A percentile compares a stretch with the other conserved stretches of the same genome.
Evolutionary conservation across 1,284 basidiomycete species (phyloP).

Genomic region (Boletus mariae): DNA sequence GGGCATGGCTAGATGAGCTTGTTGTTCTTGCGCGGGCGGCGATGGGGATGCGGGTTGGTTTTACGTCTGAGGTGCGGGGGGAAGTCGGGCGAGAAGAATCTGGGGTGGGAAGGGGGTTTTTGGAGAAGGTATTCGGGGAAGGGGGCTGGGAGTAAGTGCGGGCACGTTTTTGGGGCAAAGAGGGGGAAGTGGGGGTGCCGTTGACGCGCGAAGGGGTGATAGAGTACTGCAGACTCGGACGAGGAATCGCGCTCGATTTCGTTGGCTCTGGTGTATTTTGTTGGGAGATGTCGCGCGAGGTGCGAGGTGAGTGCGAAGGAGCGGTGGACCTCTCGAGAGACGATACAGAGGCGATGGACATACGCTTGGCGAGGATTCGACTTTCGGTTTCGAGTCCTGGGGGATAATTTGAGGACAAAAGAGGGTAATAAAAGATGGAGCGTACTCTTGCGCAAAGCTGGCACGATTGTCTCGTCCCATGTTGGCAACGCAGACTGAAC

Average conservation of each 20-base stretch:
- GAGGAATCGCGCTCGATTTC: constrained; percentile 45
- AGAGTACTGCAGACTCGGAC: constrained; percentile 42
- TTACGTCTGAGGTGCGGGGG: constrained; percentile 36
- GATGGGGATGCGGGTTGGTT: constrained; percentile 49
- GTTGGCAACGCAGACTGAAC: constrained; percentile 26
- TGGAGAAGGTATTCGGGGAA: constrained; percentile 21
- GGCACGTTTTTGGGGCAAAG: constrained; percentile 33
- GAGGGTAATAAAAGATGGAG: no score
- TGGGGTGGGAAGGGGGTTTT: constrained; percentile 33
- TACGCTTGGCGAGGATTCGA: constrained; percentile 62
- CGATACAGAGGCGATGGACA: constrained; percentile 66
- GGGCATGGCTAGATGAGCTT: constrained; percentile 41
- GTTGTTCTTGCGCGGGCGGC: constrained; percentile 41
- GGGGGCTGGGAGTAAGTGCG: constrained; percentile 59
- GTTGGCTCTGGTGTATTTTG: constrained; percentile 21
- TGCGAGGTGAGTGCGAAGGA: constrained; percentile 17
- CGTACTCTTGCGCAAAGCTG: constrained; percentile 29
- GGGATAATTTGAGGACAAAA: constrained; percentile 6
- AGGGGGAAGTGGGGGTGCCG: constrained; percentile 11
- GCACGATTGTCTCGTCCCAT: constrained; percentile 35
- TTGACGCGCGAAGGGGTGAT: constrained; percentile 23
- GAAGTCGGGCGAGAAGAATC: constrained; percentile 39
- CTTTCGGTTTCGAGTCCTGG: constrained; percentile 73
- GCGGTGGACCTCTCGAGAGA: constrained; percentile 36
- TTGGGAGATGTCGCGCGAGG: constrained; percentile 22